Conservation (phyloP, 257 asterid genomes). For the Lycium barbarum region DNA sequence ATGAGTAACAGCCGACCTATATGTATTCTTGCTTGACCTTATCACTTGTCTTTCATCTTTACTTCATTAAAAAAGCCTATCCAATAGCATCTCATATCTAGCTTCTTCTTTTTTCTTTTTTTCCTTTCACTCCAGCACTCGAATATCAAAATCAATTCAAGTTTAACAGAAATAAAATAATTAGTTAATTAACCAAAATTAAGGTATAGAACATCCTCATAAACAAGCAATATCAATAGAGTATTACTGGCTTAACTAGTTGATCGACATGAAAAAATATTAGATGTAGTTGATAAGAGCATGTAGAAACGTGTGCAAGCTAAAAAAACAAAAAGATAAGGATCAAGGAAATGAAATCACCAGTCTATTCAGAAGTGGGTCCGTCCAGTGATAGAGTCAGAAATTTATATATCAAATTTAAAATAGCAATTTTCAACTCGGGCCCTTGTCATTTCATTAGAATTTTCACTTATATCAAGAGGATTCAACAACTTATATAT, state of each 20-base stretch:
- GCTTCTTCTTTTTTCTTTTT: background rate
- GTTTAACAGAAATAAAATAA: no score
- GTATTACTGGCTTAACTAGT: no score
- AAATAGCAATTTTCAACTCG: no score
- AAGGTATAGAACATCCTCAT: background rate
- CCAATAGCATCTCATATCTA: background rate
- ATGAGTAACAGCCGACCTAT: background rate
- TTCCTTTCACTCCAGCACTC: background rate
- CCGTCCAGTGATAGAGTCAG: background rate
- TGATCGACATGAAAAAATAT: background rate
- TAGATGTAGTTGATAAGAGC: background rate
- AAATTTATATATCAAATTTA: background rate
- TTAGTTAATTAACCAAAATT: no score
- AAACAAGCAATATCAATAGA: background rate
- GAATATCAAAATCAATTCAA: background rate
- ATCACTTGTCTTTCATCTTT: background rate
- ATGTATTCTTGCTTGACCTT: background rate
- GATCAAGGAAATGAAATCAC: background rate
- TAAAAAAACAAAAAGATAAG: background rate
- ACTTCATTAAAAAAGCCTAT: background rate
- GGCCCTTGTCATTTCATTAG: background rate
- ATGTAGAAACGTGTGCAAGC: background rate
- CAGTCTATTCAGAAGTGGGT: background rate
- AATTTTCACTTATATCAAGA: background rate
- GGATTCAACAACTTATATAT: background rate